Conservation (phyloP, 1,139 yeast species). For the Maudiozyma humilis region DNA sequence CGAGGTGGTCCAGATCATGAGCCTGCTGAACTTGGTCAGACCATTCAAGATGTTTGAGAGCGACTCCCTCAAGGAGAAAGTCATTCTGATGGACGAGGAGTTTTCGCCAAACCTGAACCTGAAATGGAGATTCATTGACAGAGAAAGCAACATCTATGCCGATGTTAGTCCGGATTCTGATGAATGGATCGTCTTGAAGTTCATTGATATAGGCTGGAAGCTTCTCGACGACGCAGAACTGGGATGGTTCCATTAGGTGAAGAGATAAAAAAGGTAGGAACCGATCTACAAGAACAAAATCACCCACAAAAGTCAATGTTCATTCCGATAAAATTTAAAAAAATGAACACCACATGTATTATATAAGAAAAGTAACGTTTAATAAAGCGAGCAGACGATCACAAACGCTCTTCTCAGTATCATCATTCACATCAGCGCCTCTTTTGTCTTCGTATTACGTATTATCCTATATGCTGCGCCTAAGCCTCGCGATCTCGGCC, state of each 20-base stretch:
- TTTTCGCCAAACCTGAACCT: conserved; percentile 3
- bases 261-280: too few relatives aligned
- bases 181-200: conserved; percentile 13
- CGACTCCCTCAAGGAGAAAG: conserved; percentile 12
- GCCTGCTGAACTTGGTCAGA: conserved; percentile 24
- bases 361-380: too few relatives aligned
- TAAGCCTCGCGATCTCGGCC: too few relatives aligned
- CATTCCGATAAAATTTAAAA: too few relatives aligned
- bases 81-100: conserved; percentile 6
- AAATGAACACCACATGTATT: too few relatives aligned
- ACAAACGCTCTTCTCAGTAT: too few relatives aligned
- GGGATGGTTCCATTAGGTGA: conserved; percentile 22
- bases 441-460: too few relatives aligned
- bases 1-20: conserved; percentile 28
- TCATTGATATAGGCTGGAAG: conserved; percentile 25
- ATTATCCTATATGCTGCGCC: too few relatives aligned
- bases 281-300: too few relatives aligned
- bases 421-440: too few relatives aligned
- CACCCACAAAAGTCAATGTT: too few relatives aligned
- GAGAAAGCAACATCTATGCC: conserved; percentile 1
- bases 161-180: conserved; percentile 4
- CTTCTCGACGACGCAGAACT: conserved; percentile 27
- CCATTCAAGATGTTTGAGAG: conserved; percentile 27
- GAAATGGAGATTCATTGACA: conserved; percentile 7
- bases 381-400: too few relatives aligned